phyloP scores from a whole-genome alignment of 306 rosid species.

The Prunus mongolica region DNA sequence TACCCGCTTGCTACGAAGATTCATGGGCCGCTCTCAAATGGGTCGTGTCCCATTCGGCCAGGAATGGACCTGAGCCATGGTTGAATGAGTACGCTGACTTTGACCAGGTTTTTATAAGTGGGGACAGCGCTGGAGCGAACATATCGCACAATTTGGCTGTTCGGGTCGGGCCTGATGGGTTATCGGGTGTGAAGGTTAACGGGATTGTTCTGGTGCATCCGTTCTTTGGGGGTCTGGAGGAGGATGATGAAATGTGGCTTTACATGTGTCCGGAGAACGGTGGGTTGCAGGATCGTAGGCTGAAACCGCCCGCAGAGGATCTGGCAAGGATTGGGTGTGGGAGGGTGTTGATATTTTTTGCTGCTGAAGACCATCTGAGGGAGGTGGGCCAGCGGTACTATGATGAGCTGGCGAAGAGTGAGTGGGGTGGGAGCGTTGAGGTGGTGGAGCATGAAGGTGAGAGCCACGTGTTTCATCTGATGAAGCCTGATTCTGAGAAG shows the following conservation, averaged over 20 bases:
- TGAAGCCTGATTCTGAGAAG: neutral
- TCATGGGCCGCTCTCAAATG: constrained; percentile 23
- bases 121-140: constrained; percentile 35
- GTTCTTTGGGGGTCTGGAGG: constrained; percentile 17
- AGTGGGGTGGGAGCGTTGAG: constrained; percentile 11
- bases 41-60: constrained; percentile 7
- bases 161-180: constrained; percentile 10
- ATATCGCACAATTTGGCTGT: constrained; percentile 6
- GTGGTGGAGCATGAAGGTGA: neutral
- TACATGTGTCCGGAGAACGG: constrained; percentile 8
- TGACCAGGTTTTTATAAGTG: constrained; percentile 6
- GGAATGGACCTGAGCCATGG: constrained; percentile 22
- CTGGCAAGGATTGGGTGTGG: constrained; percentile 7
- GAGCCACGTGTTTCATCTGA: neutral
- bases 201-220: constrained; percentile 31
- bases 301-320: constrained; percentile 29
- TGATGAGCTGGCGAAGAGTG: constrained; percentile 2
- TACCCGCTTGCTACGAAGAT: constrained; percentile 29
- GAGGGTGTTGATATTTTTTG: constrained; percentile 25
- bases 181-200: constrained; percentile 5
- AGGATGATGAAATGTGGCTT: constrained; percentile 14
- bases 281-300: constrained; percentile 31
- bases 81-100: constrained; percentile 23
- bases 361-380: constrained; percentile 13
- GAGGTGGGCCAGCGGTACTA: neutral